Conservation (phyloP, 2,329 filamentous ascomycete genomes). For the Botrytis deweyae region DNA sequence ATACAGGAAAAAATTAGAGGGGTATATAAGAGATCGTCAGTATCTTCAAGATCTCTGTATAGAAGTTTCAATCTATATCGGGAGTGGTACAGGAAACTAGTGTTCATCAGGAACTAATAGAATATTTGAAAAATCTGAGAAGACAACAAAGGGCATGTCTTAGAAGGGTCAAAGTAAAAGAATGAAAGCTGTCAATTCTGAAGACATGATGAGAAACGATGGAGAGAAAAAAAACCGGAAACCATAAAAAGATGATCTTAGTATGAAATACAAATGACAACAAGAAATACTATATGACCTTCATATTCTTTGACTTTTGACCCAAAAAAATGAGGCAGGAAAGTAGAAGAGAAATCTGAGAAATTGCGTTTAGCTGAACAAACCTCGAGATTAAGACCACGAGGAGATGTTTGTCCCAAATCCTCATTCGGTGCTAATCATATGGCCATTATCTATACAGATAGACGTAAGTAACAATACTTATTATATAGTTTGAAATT, state of each 20-base stretch:
- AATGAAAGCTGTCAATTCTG: neutral
- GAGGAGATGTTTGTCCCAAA: neutral
- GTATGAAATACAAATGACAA: accelerated
- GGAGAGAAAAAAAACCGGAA: neutral
- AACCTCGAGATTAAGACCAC: neutral
- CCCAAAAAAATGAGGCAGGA: accelerated
- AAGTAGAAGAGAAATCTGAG: accelerated
- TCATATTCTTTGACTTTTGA: neutral
- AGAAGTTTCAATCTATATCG: too few relatives aligned
- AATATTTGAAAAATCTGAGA: too few relatives aligned
- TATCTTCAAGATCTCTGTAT: neutral
- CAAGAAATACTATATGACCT: accelerated
- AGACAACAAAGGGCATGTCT: neutral
- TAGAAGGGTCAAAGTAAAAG: neutral
- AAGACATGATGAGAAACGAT: neutral
- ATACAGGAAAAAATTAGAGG: neutral
- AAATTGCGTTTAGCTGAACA: neutral
- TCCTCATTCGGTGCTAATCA: accelerated
- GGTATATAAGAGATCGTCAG: neutral
- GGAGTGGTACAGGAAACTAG: too few relatives aligned
- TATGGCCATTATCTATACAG: too few relatives aligned
- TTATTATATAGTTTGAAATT: neutral
- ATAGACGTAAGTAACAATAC: neutral
- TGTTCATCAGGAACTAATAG: too few relatives aligned
- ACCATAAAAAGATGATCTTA: neutral